Evolutionary conservation across 2,329 filamentous ascomycete genomes (phyloP).

Genomic region (Curvularia sp.): DNA sequence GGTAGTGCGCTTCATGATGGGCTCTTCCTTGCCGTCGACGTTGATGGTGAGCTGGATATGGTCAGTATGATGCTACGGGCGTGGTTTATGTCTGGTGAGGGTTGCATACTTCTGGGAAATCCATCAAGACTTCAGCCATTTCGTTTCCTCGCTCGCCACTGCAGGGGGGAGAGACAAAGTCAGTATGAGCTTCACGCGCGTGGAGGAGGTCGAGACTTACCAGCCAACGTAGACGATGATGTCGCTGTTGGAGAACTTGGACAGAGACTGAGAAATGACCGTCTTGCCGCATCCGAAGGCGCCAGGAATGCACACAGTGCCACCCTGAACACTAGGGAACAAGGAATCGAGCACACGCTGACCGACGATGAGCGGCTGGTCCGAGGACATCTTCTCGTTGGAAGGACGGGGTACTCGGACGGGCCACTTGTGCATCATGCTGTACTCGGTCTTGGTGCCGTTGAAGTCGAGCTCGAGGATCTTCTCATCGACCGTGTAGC

Average conservation of each 20-base stretch:
- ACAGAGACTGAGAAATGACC: slow-evolving; percentile 97
- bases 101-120: slow-evolving; percentile 80
- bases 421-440: slow-evolving; percentile 99
- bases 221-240: slow-evolving; percentile 96
- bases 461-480: slow-evolving; percentile 97
- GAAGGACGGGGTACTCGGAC: slow-evolving; percentile 93
- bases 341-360: slow-evolving; percentile 96
- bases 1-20: slow-evolving; percentile 99
- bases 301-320: slow-evolving; percentile 96
- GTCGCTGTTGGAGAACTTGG: slow-evolving; percentile 99
- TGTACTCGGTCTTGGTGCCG: slow-evolving; percentile 89
- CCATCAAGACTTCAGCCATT: slow-evolving; percentile 99
- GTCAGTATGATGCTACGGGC: slow-evolving; percentile 5
- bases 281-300: slow-evolving; percentile 99
- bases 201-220: slow-evolving; percentile 1
- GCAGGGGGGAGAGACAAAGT: slow-evolving; percentile 59
- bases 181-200: slow-evolving; percentile 62
- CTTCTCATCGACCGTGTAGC: slow-evolving; percentile 93
- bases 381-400: slow-evolving; percentile 88
- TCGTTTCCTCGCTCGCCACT: slow-evolving; percentile 93
- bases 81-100: background rate
- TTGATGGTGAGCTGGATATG: slow-evolving; percentile 79
- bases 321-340: slow-evolving; percentile 95
- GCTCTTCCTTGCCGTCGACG: slow-evolving; percentile 91
- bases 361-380: slow-evolving; percentile 92